phyloP scores from a whole-genome alignment of 192 early-diverging fungal species.

The Mortierella hygrophila region DNA sequence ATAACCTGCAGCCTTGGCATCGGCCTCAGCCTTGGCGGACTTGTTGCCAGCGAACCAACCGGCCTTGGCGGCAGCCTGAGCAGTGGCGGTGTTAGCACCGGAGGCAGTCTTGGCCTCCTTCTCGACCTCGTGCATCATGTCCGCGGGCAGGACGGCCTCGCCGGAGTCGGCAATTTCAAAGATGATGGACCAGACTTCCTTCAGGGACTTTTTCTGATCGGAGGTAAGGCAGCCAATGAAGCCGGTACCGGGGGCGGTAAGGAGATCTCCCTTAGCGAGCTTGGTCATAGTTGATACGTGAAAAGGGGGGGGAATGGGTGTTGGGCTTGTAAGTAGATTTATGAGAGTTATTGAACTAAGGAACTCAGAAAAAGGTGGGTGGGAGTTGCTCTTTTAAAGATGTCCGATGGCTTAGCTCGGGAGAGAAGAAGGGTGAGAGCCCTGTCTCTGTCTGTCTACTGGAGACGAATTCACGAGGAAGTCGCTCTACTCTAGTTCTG shows the following conservation, averaged over 20 bases:
- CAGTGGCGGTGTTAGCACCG: constrained; percentile 8
- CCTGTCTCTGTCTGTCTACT: not conserved
- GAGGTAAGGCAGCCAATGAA: constrained; percentile 3
- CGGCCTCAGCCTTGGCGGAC: constrained; percentile 14
- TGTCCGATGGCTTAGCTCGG: constrained; percentile 7
- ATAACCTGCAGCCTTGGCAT: constrained; percentile 19
- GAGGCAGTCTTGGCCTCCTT: constrained; percentile 2
- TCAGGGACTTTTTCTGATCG: constrained; percentile 15
- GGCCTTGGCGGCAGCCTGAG: constrained; percentile 20
- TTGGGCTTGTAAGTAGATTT: not conserved
- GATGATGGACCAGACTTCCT: constrained; percentile 21
- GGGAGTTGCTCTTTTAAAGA: constrained; percentile 3
- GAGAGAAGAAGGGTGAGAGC: not conserved
- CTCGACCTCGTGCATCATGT: constrained; percentile 24
- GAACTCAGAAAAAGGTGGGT: not conserved
- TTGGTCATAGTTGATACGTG: not conserved
- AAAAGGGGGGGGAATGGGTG: not conserved
- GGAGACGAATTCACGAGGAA: not conserved
- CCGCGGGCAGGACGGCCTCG: constrained; percentile 19
- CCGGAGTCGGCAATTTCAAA: constrained; percentile 28
- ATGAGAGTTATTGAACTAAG: not conserved
- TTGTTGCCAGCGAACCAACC: constrained; percentile 23
- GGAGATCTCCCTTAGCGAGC: constrained; percentile 11
- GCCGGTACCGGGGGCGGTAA: constrained; percentile 9
- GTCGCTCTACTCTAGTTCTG: not conserved